A percentile compares a stretch with the other conserved stretches of the same genome.
These are phyloP conservation scores for Halenospora varia DNA, from an alignment of 495 filamentous ascomycete species.

Conservation along the genomic window DNA sequence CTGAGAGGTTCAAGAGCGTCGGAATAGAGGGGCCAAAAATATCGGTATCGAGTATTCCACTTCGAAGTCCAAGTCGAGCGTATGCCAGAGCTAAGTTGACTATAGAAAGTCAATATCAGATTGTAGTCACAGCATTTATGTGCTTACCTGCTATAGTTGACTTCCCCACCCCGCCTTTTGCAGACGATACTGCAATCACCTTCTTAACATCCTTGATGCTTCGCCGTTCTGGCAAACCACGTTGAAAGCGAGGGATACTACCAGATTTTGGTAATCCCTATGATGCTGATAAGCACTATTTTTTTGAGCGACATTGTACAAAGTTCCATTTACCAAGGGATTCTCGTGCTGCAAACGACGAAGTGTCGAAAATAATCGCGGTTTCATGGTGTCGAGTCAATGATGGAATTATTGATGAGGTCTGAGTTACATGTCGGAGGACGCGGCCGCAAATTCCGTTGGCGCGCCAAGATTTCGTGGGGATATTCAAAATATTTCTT, in stretches of 20 bases:
- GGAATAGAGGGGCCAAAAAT: slow-evolving; percentile 96
- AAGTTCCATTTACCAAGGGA: slow-evolving; percentile 59
- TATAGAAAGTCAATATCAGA: slow-evolving; percentile 23
- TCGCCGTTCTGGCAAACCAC: slow-evolving; percentile 77
- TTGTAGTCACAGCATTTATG: background rate
- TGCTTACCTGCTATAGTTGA: slow-evolving; percentile 76
- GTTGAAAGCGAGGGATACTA: slow-evolving; percentile 74
- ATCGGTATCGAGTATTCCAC: slow-evolving; percentile 90
- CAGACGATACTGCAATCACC: slow-evolving; percentile 87
- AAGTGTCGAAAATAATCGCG: slow-evolving; percentile 61
- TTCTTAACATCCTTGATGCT: slow-evolving; percentile 78
- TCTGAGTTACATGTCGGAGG: slow-evolving; percentile 1
- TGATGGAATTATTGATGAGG: background rate
- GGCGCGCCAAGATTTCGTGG: slow-evolving; percentile 13
- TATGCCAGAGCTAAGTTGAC: slow-evolving; percentile 87
- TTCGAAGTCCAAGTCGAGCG: slow-evolving; percentile 70
- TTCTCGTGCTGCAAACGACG: slow-evolving; percentile 78
- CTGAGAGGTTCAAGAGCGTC: slow-evolving; percentile 76
- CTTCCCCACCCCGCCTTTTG: slow-evolving; percentile 96
- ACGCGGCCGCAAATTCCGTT: slow-evolving; percentile 15
- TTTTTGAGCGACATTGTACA: background rate
- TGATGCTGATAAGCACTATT: background rate
- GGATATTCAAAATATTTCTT: slow-evolving; percentile 12
- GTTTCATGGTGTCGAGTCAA: slow-evolving; percentile 38
- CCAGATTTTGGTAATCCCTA: slow-evolving; percentile 81